These are phyloP conservation scores for Boletellus deceptivus DNA, from an alignment of 1,284 basidiomycete species.

Conservation along the genomic window DNA sequence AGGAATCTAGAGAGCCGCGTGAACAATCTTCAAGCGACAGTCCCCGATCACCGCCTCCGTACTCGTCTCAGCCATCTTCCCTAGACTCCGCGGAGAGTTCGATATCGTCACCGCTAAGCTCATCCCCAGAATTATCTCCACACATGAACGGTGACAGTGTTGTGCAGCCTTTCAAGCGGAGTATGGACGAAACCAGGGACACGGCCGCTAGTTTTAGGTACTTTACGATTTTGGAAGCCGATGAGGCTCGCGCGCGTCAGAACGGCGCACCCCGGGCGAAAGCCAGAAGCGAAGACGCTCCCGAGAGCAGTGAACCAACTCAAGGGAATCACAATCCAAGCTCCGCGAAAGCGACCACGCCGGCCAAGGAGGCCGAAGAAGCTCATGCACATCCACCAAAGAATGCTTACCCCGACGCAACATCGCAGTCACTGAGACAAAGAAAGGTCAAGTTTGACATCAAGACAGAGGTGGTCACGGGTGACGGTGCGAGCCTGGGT, in stretches of 20 bases:
- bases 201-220: conserved; percentile 67
- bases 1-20: conserved; percentile 9
- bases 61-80: conserved; percentile 34
- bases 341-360: conserved; percentile 9
- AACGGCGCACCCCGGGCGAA: conserved; percentile 18
- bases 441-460: conserved; percentile 75
- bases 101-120: conserved; percentile 35
- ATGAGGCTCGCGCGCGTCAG: conserved; percentile 40
- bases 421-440: conserved; percentile 40
- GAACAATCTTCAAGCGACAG: conserved; percentile 16
- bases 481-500: conserved; percentile 38
- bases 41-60: conserved; percentile 33
- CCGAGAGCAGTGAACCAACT: conserved; percentile 15
- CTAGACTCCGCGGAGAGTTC: conserved; percentile 28
- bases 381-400: conserved; percentile 7
- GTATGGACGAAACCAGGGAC: conserved; percentile 59
- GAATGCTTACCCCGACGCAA: conserved; percentile 16
- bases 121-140: conserved; percentile 31
- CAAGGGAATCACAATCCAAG: conserved; percentile 14
- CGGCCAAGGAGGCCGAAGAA: conserved; percentile 12
- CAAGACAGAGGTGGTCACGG: conserved; percentile 51
- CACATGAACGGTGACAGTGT: conserved; percentile 33
- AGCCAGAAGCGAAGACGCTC: conserved; percentile 11
- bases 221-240: conserved; percentile 59
- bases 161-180: conserved; percentile 50